Evolutionary conservation across 2,329 filamentous ascomycete species (phyloP), one percentile per base, ranked within the genome.

Genomic region (Ophiostoma ips): DNA sequence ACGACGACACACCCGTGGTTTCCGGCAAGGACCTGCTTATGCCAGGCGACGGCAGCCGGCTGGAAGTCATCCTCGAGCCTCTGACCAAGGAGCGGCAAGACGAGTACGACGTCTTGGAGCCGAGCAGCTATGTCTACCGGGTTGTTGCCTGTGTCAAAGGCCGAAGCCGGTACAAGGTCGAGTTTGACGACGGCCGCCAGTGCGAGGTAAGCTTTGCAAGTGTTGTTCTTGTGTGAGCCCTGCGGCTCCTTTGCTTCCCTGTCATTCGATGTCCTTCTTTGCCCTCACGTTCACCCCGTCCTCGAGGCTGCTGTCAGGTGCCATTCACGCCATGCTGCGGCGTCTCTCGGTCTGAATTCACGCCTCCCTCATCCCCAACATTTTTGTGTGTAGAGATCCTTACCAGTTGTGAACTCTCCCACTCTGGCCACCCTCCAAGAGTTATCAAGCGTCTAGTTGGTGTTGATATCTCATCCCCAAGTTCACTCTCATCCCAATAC

Each of bases 121-220:
- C 50, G 3, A 57, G 54, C 46, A 30, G 52, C 50, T 57, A 55
- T 28, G 52, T 59, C n/a, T 28, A 34, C 10, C 31, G 34, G 3
- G 45, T 59, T 2, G 31, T 53, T 13, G 21, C 48, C 13, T 44
- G 49, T 7, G 30, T 43, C 0, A 49, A 48, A 1, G 55, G 54
- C 1, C 44, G 55, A 13, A 41, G 54, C 7, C 53, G 53, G 21
- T 59, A 49, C 33, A 48, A 49, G 7, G 16, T 58, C 12, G 55
- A 56, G 35, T 55, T 44, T 24, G 57, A 59, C 31, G 56, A 58
- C 40, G 55, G 55, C 4, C 33, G 37, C 15, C 33, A 33, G 6
- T 47, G 33, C 1, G 46, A 57, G 46, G 57, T 59, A 43, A 52
- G 57, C 37, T 38, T 11, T n/a, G 28, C 19, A 41, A 41, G 38